These are phyloP conservation scores for Pseudopediastrum boryanum DNA, from an alignment of 139 green algal genomes.

Conservation along the genomic window DNA sequence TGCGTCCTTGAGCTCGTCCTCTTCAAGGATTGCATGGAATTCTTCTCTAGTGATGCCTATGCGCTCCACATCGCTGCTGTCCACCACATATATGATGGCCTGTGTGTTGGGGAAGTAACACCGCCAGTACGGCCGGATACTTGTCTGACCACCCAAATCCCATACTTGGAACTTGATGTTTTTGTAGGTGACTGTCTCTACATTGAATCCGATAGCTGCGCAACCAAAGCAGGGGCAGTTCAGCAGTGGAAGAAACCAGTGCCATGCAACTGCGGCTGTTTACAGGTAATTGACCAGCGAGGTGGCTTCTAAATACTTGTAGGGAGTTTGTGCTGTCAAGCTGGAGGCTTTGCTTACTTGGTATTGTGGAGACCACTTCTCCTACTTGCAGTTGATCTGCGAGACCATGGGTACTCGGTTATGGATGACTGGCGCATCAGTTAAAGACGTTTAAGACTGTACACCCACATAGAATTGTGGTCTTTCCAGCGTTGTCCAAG, in stretches of 20 bases:
- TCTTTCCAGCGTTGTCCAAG: slow-evolving; percentile 98
- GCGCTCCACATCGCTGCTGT: slow-evolving; percentile 93
- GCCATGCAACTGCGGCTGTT: too few species aligned
- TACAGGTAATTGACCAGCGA: too few species aligned
- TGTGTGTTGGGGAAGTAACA: slow-evolving; percentile 99
- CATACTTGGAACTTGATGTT: slow-evolving; percentile 99
- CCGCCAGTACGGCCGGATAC: slow-evolving; percentile 98
- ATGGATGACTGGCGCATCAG: not conserved
- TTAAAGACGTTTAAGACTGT: not conserved
- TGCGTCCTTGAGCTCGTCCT: slow-evolving; percentile 96
- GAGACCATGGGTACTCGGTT: not conserved
- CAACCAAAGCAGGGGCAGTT: not conserved
- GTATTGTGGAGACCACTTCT: slow-evolving; percentile 98
- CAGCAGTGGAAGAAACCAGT: not conserved
- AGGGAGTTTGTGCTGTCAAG: too few species aligned
- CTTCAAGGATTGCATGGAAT: slow-evolving; percentile 95
- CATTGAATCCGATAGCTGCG: slow-evolving; percentile 99
- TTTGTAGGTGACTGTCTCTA: slow-evolving; percentile 99
- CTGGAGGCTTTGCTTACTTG: slow-evolving; percentile 74
- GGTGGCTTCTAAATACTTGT: too few species aligned
- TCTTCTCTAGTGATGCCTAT: slow-evolving; percentile 89
- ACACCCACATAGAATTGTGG: slow-evolving; percentile 95
- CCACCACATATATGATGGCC: slow-evolving; percentile 99
- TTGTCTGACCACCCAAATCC: slow-evolving; percentile 92
- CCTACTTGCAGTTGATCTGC: slow-evolving; percentile 94